A percentile compares a stretch with the other conserved stretches of the same genome.
phyloP scores from a whole-genome alignment of 148 eudicot genomes.

The Fallopia convolvulus region DNA sequence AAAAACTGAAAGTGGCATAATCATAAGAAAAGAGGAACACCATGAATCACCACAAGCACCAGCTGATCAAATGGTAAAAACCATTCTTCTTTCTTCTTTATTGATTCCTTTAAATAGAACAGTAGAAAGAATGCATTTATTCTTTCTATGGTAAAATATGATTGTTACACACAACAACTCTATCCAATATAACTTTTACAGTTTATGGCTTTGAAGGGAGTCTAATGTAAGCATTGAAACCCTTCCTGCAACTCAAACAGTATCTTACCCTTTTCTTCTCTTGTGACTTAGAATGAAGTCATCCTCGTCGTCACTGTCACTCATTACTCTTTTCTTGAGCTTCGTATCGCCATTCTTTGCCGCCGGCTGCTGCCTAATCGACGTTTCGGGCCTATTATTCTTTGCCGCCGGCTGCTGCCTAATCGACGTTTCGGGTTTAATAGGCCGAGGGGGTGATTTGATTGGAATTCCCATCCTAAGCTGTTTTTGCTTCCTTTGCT shows the following conservation, averaged over 20 bases:
- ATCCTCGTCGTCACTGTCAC: conserved; percentile 55
- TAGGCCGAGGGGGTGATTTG: conserved; percentile 37
- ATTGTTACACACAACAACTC: conserved; percentile 8
- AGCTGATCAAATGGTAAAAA: neutral
- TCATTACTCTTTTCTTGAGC: conserved; percentile 44
- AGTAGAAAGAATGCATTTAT: conserved; percentile 1
- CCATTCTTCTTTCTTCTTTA: neutral
- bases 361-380: conserved; percentile 35
- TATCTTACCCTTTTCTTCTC: conserved; percentile 53
- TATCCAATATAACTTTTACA: neutral
- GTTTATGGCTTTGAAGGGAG: neutral
- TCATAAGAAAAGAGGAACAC: neutral
- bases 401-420: conserved; percentile 41
- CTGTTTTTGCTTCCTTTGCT: conserved; percentile 78
- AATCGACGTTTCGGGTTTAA: conserved; percentile 51
- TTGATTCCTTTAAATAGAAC: neutral
- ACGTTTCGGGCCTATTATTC: conserved; percentile 56
- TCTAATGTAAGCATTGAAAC: neutral
- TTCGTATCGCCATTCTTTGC: conserved; percentile 56
- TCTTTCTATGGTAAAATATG: conserved; percentile 6
- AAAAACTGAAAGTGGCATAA: neutral
- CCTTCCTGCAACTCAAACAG: neutral
- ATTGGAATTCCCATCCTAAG: conserved; percentile 58
- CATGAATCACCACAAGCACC: neutral
- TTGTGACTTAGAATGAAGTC: conserved; percentile 54